Base-by-base conservation (phyloP, 2,329 filamentous ascomycete genomes). In the Aspergillus japonicus region DNA sequence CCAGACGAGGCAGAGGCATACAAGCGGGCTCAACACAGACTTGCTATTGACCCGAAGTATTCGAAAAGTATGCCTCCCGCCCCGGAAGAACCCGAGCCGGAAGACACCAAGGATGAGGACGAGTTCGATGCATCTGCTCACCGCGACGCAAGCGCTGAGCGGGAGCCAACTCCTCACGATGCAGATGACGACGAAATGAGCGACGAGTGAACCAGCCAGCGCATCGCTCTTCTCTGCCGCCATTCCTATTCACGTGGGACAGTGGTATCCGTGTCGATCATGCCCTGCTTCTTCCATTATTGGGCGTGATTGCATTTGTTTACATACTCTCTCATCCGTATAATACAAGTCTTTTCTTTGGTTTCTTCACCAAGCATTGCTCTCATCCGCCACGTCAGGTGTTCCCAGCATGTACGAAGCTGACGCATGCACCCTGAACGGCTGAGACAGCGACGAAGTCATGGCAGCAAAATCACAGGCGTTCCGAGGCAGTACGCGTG, bases 1-100 rank as follows among this genome's bases (percentile, higher is more conserved):
- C 79, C 82, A 0, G 76, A 80, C 48, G 79, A 80, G 53, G 76
- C 74, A 2, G 82, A 84, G 64, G 66, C 72, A n/a, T 80, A 79
- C 63, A 80, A 79, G 66, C 76, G 83, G 47, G 70, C 76, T 31
- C 68, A 73, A 33, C 75, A 80, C 57, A 73, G 78, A 52, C 78
- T 77, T 44, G 75, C 77, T 58, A 78, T 80, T 56, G 81, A 84
- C 60, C 73, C 75, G 0, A 73, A 73, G 50, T 81, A 79, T 57
- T 73, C 70, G 5, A 71, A 73, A 49, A 69, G 66, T 4, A 68
- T 78, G 59, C 73, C 73, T 12, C 68, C 73, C 24, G 71, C 75
- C 3, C 74, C 66, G 2, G 67, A 66, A 29, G 33, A 53, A 21
- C 56, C 51, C 21, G 59, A 65, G 44, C 57, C 61, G 11, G 61